Percentiles rank a stretch among this genome's conserved stretches.
Conservation (phyloP, 768 basidiomycete species). For the Suillus discolor region DNA sequence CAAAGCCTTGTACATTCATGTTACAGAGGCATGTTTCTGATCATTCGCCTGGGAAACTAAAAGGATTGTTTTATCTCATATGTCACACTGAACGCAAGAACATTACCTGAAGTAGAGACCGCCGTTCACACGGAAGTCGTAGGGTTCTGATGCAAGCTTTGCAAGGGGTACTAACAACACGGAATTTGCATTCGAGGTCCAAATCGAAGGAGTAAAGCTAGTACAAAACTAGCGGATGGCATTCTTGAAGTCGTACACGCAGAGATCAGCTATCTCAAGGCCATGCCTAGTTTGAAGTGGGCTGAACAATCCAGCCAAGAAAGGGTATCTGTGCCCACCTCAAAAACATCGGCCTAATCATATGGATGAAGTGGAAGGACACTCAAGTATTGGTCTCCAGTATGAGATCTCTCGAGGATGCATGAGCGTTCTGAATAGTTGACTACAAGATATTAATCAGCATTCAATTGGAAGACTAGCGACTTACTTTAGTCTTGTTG, state of each 20-base stretch:
- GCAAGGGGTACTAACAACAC: conserved; percentile 84
- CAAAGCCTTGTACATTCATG: too few relatives aligned
- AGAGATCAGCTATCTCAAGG: conserved; percentile 86
- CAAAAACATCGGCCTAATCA: conserved; percentile 98
- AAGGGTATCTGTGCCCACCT: conserved; percentile 99
- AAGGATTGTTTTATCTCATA: too few relatives aligned
- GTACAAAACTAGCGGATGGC: conserved; percentile 96
- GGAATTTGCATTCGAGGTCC: conserved; percentile 97
- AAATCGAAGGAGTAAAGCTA: conserved; percentile 97
- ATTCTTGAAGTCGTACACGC: conserved; percentile 93
- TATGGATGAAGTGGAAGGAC: conserved; percentile 94
- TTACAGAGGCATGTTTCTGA: too few relatives aligned
- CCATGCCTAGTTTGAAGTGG: conserved; percentile 96
- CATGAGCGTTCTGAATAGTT: conserved; percentile 89
- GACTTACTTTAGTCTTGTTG: conserved; percentile 86
- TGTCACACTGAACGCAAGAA: too few relatives aligned
- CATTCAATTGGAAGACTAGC: conserved; percentile 6
- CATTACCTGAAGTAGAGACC: too few relatives aligned
- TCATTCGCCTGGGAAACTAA: too few relatives aligned
- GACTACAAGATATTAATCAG: conserved; percentile 50
- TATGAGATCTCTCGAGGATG: conserved; percentile 78
- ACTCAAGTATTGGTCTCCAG: conserved; percentile 91
- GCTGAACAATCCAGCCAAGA: conserved; percentile 90
- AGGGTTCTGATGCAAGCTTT: too few relatives aligned
- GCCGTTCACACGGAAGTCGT: too few relatives aligned